phyloP scores from a whole-genome alignment of 148 eudicot species.

The Talinum fruticosum region DNA sequence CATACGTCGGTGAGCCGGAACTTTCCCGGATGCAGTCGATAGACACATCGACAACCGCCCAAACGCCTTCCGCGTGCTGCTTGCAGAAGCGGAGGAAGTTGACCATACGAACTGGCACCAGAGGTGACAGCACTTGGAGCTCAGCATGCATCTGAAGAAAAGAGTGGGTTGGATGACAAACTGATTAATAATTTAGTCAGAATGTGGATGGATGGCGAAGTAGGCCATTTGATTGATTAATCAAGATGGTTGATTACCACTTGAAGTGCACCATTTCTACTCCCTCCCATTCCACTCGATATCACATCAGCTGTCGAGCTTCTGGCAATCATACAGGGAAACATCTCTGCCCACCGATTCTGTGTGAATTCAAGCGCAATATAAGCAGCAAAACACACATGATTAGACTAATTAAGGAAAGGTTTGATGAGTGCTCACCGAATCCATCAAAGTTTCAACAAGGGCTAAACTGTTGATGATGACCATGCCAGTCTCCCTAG shows the following conservation, averaged over 20 bases:
- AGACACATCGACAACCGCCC: conserved; percentile 96
- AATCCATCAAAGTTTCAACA: conserved; percentile 88
- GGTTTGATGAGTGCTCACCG: conserved; percentile 39
- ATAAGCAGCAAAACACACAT: background rate
- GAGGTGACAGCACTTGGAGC: conserved; percentile 86
- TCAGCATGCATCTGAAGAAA: conserved; percentile 82
- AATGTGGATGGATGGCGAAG: background rate
- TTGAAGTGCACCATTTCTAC: conserved; percentile 88
- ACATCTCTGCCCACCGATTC: conserved; percentile 93
- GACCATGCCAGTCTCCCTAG: conserved; percentile 85
- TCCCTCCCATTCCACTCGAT: conserved; percentile 90
- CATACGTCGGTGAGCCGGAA: conserved; percentile 47
- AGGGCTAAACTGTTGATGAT: conserved; percentile 90
- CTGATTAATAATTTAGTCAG: background rate
- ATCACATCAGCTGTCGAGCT: conserved; percentile 73
- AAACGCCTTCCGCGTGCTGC: conserved; percentile 89
- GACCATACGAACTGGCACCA: conserved; percentile 85
- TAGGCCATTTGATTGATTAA: background rate
- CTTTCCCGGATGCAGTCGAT: conserved; percentile 67
- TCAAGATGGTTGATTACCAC: conserved; percentile 30
- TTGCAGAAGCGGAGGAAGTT: conserved; percentile 93
- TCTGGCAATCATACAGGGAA: conserved; percentile 81
- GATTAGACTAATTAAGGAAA: too few relatives aligned
- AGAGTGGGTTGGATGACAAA: background rate
- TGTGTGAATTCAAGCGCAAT: conserved; percentile 20